Percentiles rank a stretch among this genome's conserved stretches.
Conservation (phyloP, 1,284 basidiomycete genomes). For the Heterobasidion irregulare region DNA sequence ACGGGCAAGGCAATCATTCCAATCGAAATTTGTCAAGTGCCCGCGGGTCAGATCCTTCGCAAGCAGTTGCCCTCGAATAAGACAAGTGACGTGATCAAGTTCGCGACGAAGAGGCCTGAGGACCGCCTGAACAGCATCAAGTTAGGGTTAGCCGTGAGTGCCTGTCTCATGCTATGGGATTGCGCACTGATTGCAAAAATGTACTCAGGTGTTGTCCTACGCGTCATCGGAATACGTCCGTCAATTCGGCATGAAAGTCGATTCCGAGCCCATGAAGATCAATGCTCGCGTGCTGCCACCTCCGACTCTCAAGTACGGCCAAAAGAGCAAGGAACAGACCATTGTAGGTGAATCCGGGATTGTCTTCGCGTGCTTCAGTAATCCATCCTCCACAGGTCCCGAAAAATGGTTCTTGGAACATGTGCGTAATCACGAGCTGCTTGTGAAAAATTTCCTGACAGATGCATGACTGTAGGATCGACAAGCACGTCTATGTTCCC, state of each 20-base stretch:
- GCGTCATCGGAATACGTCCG: slow-evolving; percentile 67
- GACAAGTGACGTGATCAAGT: slow-evolving; percentile 56
- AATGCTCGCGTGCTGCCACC: slow-evolving; percentile 53
- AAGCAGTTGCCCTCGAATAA: slow-evolving; percentile 65
- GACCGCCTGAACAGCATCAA: slow-evolving; percentile 55
- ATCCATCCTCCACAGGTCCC: slow-evolving; percentile 32
- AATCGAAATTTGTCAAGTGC: slow-evolving; percentile 57
- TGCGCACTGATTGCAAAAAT: neutral
- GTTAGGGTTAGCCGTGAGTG: slow-evolving; percentile 42
- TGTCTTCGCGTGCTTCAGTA: neutral
- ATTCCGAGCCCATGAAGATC: slow-evolving; percentile 40
- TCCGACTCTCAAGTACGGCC: slow-evolving; percentile 56
- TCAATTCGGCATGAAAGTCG: slow-evolving; percentile 57
- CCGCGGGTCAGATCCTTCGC: slow-evolving; percentile 64
- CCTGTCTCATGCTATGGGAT: neutral
- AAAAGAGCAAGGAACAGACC: slow-evolving; percentile 36
- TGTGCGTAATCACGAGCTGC: slow-evolving; percentile 26
- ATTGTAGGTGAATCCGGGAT: slow-evolving; percentile 32
- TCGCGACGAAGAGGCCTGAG: slow-evolving; percentile 59
- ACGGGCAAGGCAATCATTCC: slow-evolving; percentile 30
- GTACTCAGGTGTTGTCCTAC: slow-evolving; percentile 50
- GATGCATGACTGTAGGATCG: slow-evolving; percentile 34
- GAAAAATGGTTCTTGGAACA: slow-evolving; percentile 64
- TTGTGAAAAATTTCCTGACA: neutral
- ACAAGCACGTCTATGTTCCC: slow-evolving; percentile 53